These are phyloP conservation scores for Chrysosporium queenslandicum DNA, from an alignment of 2,329 filamentous ascomycete species.

Conservation along the genomic window DNA sequence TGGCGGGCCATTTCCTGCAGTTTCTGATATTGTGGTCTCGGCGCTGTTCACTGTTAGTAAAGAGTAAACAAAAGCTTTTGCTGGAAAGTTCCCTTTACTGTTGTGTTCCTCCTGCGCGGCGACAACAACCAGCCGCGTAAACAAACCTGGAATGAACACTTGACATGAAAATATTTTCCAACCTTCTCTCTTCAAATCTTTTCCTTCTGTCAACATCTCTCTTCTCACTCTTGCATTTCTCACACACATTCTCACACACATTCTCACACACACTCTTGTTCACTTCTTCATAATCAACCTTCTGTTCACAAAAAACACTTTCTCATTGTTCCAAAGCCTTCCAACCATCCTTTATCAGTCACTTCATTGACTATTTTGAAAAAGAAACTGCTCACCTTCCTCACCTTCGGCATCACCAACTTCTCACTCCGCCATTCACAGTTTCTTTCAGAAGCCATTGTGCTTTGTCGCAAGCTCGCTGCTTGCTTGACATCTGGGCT, in stretches of 20 bases:
- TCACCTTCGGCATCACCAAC: neutral
- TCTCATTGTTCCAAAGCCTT: neutral
- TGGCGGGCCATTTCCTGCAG: neutral
- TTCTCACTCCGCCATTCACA: neutral
- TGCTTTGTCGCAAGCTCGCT: constrained; percentile 5
- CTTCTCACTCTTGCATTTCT: no score
- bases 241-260: neutral
- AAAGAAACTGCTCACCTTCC: neutral
- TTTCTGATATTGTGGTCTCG: neutral
- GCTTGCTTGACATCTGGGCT: neutral
- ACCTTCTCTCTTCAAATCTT: neutral
- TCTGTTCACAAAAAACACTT: neutral
- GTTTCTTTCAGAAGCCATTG: constrained; percentile 6
- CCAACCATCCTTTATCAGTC: neutral
- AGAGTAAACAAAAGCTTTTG: neutral
- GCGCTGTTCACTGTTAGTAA: neutral
- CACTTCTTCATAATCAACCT: neutral
- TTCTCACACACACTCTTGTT: no score
- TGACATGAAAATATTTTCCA: neutral
- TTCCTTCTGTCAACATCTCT: no score
- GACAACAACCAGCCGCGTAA: neutral
- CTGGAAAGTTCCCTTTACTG: neutral
- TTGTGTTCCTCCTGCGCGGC: constrained; percentile 1
- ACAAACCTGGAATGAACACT: neutral
- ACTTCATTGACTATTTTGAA: neutral